A percentile compares a stretch with the other conserved stretches of the same genome.
These are phyloP conservation scores for Blastocladiella emersonii DNA, from an alignment of 371 early-diverging fungal genomes.

Conservation along the genomic window DNA sequence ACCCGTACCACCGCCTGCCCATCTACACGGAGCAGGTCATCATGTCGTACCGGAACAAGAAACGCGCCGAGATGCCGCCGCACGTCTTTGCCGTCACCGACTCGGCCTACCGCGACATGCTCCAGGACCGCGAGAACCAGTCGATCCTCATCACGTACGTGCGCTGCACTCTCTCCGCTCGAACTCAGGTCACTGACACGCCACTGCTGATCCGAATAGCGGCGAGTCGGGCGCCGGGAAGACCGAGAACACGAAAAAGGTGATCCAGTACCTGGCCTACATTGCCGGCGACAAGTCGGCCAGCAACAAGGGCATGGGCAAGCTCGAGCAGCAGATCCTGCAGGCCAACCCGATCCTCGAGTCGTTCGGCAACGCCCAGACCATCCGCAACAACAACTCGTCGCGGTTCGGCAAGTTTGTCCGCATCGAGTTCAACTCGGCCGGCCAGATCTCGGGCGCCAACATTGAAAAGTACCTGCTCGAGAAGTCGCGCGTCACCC, in stretches of 20 bases:
- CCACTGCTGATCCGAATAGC: slow-evolving; percentile 19
- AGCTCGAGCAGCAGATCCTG: slow-evolving; percentile 85
- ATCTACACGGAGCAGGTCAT: slow-evolving; percentile 83
- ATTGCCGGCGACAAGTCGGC: slow-evolving; percentile 49
- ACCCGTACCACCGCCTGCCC: slow-evolving; percentile 83
- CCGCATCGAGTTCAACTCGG: slow-evolving; percentile 84
- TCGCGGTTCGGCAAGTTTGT: slow-evolving; percentile 99
- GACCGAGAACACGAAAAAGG: slow-evolving; percentile 99
- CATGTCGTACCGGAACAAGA: slow-evolving; percentile 61
- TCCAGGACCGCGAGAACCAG: slow-evolving; percentile 87
- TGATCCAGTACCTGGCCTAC: slow-evolving; percentile 95
- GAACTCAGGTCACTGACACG: background rate
- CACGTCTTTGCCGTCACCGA: slow-evolving; percentile 96
- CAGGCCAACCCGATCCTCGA: slow-evolving; percentile 98
- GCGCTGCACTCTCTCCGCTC: too few species aligned
- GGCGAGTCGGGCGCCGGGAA: slow-evolving; percentile 99
- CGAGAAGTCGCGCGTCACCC: slow-evolving; percentile 95
- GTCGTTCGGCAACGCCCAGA: slow-evolving; percentile 99
- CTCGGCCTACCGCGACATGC: slow-evolving; percentile 89
- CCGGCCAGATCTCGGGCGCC: slow-evolving; percentile 87
- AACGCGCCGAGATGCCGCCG: slow-evolving; percentile 81
- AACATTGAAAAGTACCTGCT: slow-evolving; percentile 96
- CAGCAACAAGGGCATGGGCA: slow-evolving; percentile 25
- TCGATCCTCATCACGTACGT: slow-evolving; percentile 94
- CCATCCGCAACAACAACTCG: slow-evolving; percentile 98